A percentile compares a stretch with the other conserved stretches of the same genome.
Evolutionary conservation across 1,139 yeast species (phyloP).

Genomic region (Protomyces gravidus): DNA sequence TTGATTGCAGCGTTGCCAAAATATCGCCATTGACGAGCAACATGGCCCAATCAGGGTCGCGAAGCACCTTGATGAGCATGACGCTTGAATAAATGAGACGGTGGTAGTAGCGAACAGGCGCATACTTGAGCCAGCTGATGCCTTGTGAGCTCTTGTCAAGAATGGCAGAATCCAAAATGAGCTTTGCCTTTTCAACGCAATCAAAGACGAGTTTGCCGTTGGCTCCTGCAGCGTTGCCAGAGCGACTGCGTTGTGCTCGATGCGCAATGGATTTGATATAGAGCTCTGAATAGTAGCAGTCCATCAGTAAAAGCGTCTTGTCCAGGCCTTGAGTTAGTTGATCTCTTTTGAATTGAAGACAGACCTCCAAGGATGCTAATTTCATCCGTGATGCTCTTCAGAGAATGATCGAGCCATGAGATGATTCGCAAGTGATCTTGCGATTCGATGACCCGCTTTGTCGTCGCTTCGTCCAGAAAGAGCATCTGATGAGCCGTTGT

Average conservation of each 20-base stretch:
- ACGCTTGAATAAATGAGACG: not conserved
- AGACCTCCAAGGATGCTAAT: not conserved
- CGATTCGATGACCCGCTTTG: not conserved
- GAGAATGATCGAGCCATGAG: not conserved
- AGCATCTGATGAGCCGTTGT: not conserved
- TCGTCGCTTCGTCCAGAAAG: not conserved
- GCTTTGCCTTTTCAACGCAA: not conserved
- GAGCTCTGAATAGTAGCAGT: not conserved
- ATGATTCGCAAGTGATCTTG: constrained; percentile 1
- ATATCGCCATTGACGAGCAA: not conserved
- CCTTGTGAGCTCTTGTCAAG: not conserved
- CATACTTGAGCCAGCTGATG: not conserved
- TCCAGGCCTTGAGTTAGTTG: not conserved
- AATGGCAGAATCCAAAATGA: not conserved
- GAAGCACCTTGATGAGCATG: not conserved
- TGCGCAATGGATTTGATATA: not conserved
- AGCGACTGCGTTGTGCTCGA: not conserved
- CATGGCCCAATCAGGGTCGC: constrained; percentile 1
- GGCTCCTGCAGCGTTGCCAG: not conserved
- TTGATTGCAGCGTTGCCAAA: not conserved
- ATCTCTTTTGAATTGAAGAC: not conserved
- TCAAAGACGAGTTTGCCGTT: not conserved
- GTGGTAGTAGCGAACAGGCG: not conserved
- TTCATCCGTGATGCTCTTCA: not conserved
- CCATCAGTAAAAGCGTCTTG: not conserved